phyloP scores from a whole-genome alignment of 257 asterid genomes.

The Solanum chmielewskii region DNA sequence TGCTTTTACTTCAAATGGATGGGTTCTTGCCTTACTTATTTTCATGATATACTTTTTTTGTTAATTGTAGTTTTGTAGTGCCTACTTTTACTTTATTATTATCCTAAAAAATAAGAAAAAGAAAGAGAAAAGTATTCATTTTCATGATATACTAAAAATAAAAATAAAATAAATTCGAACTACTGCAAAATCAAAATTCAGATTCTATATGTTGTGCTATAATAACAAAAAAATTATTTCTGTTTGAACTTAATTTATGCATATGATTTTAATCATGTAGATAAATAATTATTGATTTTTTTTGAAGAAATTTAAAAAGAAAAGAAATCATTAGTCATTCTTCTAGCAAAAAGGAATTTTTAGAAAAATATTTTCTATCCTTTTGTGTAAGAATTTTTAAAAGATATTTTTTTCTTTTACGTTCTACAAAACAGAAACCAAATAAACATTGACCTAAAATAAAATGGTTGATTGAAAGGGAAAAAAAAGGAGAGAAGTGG shows the following conservation, averaged over 20 bases:
- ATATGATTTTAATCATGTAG: background rate
- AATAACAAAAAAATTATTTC: background rate
- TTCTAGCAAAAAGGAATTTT: background rate
- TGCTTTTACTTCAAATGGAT: background rate
- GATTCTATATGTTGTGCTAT: background rate
- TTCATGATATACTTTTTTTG: background rate
- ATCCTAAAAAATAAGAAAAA: background rate
- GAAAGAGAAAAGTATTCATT: background rate
- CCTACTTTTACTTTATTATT: background rate
- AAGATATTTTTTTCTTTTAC: background rate
- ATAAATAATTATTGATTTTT: background rate
- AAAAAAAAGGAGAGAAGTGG: background rate
- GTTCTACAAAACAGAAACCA: background rate
- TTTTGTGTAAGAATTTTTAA: background rate
- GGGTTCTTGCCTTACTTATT: background rate
- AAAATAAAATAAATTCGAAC: background rate
- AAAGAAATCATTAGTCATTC: background rate
- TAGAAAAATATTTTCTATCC: background rate
- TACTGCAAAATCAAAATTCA: background rate
- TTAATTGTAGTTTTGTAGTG: background rate
- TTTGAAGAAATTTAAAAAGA: background rate
- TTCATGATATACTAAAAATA: background rate
- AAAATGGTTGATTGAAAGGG: background rate
- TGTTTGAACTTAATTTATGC: background rate
- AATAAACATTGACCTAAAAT: background rate